Percentiles rank a stretch among this genome's conserved stretches.
phyloP scores from a whole-genome alignment of 345 rosid genomes.

The Eucalyptus microcorys region DNA sequence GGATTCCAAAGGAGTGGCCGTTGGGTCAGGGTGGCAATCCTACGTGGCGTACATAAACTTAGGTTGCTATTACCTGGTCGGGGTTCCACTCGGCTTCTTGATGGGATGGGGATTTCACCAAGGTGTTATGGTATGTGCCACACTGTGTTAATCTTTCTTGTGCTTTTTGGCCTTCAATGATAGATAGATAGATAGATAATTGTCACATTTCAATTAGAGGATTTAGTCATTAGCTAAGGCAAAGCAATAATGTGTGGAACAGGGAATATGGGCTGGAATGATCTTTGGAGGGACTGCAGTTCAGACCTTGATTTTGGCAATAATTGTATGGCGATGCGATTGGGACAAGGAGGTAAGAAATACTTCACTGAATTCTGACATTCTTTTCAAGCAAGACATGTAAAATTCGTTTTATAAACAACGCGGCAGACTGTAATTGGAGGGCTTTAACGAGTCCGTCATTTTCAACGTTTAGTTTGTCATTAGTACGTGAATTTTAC shows the following conservation, averaged over 20 bases:
- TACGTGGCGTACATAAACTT: constrained; percentile 82
- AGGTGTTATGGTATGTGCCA: constrained; percentile 58
- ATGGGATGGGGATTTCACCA: constrained; percentile 81
- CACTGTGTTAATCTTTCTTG: not conserved
- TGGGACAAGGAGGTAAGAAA: constrained; percentile 4
- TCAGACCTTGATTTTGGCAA: not conserved
- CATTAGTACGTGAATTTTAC: not conserved
- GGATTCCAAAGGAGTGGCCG: constrained; percentile 57
- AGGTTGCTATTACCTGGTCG: constrained; percentile 72
- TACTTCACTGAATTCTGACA: not conserved
- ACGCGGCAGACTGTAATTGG: not conserved
- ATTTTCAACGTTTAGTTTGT: too few relatives aligned
- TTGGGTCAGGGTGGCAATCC: constrained; percentile 97
- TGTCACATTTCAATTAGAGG: not conserved
- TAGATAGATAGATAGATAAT: not conserved
- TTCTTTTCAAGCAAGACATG: not conserved
- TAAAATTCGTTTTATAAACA: not conserved
- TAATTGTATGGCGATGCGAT: constrained; percentile 2
- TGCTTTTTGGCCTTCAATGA: not conserved
- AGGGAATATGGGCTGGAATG: constrained; percentile 16
- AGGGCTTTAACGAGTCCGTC: not conserved
- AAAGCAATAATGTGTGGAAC: not conserved
- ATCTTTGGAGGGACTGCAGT: constrained; percentile 8
- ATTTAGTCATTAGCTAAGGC: not conserved
- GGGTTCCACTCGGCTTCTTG: constrained; percentile 64